A percentile compares a stretch with the other conserved stretches of the same genome.
phyloP scores from a whole-genome alignment of 345 rosid species.

The Heritiera littoralis region DNA sequence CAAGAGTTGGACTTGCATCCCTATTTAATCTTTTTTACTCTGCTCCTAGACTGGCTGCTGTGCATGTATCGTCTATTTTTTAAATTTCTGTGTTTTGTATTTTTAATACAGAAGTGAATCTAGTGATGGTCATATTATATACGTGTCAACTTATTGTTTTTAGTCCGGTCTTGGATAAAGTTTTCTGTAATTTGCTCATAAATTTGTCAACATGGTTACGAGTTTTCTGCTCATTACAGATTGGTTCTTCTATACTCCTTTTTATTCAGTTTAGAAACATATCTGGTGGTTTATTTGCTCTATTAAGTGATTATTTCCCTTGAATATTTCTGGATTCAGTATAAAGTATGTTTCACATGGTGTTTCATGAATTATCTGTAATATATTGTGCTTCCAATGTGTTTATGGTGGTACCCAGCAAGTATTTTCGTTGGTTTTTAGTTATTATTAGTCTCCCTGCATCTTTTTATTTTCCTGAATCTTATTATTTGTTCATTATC shows the following conservation, averaged over 20 bases:
- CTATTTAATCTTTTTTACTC: neutral
- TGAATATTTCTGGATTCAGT: neutral
- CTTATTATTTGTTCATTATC: neutral
- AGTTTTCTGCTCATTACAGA: neutral
- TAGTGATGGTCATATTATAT: neutral
- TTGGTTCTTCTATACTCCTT: neutral
- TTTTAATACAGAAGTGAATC: neutral
- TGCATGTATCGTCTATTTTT: neutral
- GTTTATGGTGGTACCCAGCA: neutral
- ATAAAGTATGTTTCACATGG: neutral
- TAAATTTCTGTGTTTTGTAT: neutral
- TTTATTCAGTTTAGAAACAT: neutral
- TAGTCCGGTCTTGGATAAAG: neutral
- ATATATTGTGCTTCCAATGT: neutral
- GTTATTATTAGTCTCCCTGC: neutral
- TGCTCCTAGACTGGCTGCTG: neutral
- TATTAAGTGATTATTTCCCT: neutral
- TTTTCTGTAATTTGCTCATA: neutral
- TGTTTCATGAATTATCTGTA: neutral
- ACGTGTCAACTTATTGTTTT: neutral
- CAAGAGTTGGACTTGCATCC: neutral
- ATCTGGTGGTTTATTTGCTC: neutral
- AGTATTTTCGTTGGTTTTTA: neutral
- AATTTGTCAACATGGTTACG: neutral
- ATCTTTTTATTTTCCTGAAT: neutral